phyloP scores from a whole-genome alignment of 1,139 yeast species.

The Scheffersomyces quercinus region DNA sequence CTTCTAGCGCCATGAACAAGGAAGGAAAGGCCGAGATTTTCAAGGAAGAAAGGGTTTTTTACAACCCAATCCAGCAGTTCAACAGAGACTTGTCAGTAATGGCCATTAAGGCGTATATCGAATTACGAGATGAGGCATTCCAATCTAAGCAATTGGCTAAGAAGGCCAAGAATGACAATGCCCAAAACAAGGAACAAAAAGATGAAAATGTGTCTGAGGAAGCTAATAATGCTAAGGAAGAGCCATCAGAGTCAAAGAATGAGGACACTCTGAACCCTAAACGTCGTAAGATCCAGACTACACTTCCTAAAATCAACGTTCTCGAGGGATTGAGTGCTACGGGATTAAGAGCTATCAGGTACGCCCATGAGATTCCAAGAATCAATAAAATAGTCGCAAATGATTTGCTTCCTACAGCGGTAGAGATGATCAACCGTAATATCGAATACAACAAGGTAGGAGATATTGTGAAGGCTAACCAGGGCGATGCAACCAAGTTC shows the following conservation, averaged over 20 bases:
- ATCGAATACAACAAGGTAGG: slow-evolving; percentile 63
- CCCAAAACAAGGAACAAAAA: slow-evolving; percentile 7
- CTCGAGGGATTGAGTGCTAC: slow-evolving; percentile 94
- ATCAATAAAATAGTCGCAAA: slow-evolving; percentile 79
- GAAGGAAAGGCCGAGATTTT: slow-evolving; percentile 85
- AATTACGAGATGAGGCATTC: slow-evolving; percentile 38
- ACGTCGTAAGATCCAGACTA: neutral
- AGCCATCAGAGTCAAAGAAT: neutral
- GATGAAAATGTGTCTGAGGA: neutral
- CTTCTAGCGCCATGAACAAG: slow-evolving; percentile 39
- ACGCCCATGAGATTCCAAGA: slow-evolving; percentile 84
- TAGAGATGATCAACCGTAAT: slow-evolving; percentile 73
- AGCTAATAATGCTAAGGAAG: neutral
- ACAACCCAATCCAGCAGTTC: slow-evolving; percentile 95
- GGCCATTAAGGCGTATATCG: slow-evolving; percentile 85
- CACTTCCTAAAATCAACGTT: slow-evolving; percentile 47
- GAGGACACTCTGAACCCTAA: neutral
- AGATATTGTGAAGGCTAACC: slow-evolving; percentile 58
- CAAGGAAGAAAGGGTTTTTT: slow-evolving; percentile 79
- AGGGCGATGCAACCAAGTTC: slow-evolving; percentile 84
- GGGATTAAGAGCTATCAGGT: slow-evolving; percentile 89
- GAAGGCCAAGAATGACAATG: slow-evolving; percentile 24
- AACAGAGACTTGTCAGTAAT: slow-evolving; percentile 87
- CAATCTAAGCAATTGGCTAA: slow-evolving; percentile 24
- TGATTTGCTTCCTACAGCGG: slow-evolving; percentile 85